Evolutionary conservation across 169 alveolate genomes (phyloP).

Genomic region (Plasmodium ovale): DNA sequence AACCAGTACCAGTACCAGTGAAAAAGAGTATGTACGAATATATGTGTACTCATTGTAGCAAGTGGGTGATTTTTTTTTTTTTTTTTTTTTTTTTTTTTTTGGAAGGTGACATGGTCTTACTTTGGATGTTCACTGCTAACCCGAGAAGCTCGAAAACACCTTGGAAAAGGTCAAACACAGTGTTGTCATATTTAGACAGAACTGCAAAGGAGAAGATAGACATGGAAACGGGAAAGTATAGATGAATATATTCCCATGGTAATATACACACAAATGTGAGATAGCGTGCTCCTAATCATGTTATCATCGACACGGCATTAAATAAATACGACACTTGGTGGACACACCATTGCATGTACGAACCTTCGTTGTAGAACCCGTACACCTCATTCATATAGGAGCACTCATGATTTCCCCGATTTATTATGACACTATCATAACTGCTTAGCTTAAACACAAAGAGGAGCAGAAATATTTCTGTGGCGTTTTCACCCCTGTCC

Average conservation of each 20-base stretch:
- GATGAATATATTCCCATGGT: not conserved
- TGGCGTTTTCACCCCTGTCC: slow-evolving; percentile 92
- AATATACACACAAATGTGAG: not conserved
- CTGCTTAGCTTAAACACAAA: slow-evolving; percentile 90
- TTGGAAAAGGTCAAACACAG: slow-evolving; percentile 90
- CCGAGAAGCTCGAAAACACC: slow-evolving; percentile 90
- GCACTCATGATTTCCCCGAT: slow-evolving; percentile 94
- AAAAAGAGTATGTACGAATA: not conserved
- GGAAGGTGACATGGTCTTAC: slow-evolving; percentile 69
- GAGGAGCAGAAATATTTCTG: slow-evolving; percentile 89
- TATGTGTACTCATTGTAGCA: too few relatives aligned
- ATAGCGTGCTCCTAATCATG: not conserved
- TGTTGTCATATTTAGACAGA: slow-evolving; percentile 88
- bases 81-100: not conserved
- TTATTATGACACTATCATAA: slow-evolving; percentile 89
- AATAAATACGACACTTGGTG: too few relatives aligned
- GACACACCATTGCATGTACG: not conserved
- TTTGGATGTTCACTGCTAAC: slow-evolving; percentile 89
- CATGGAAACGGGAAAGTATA: too few relatives aligned
- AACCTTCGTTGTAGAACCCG: slow-evolving; percentile 91
- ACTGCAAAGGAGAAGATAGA: slow-evolving; percentile 16
- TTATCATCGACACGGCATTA: too few relatives aligned
- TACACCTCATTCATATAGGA: slow-evolving; percentile 93
- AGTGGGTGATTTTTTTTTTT: not conserved
- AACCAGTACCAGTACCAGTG: not conserved